Base-by-base conservation (phyloP, 495 filamentous ascomycete species). In the Hamigera avellanea region DNA sequence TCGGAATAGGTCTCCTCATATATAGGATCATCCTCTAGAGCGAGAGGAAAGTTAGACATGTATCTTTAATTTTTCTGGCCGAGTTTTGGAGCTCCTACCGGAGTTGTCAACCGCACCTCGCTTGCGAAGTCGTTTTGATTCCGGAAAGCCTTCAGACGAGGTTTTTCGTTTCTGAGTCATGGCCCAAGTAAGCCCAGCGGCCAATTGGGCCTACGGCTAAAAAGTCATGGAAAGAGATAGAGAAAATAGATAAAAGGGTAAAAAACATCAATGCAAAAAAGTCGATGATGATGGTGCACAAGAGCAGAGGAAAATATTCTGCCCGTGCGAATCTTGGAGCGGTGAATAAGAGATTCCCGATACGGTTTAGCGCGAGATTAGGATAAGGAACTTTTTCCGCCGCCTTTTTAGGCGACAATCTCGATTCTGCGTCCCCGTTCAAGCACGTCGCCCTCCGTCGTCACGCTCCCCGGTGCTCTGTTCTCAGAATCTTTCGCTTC, bases 1-100 rank as follows among this genome's bases (percentile, higher is more conserved):
- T 61, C 63, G 0, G 55, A 62, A 34, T 62, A 46, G 4, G 37
- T 34, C 33, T 67, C 62, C 14, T 61, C 59, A 15, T 67, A 69
- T 12, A 67, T 67, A 2, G 53, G 50, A 36, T 70, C 58, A 53
- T 45, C 41, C 14, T 15, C 33, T 18, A 19, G 3, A 15, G 15
- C 14, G 7, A 19, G 18, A 23, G 7, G 8, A 35, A 8, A 23
- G 15, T 25, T 12, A 19, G 10, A 23, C 21, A 9, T 23, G 21
- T 5, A 23, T 23, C 4, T 5, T 23, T 23, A 9, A 23, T 23
- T 45, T 29, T 17, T 36, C n/a, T n/a, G n/a, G n/a, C n/a, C n/a
- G n/a, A n/a, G 33, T 28, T 31, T 34, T 27, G 5, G 5, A 19
- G 12, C 33, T 19, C 52, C 44, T 50, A 63, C 62, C 62, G 13